These are phyloP conservation scores for Primulina eburnea DNA, from an alignment of 257 asterid genomes.

Conservation along the genomic window DNA sequence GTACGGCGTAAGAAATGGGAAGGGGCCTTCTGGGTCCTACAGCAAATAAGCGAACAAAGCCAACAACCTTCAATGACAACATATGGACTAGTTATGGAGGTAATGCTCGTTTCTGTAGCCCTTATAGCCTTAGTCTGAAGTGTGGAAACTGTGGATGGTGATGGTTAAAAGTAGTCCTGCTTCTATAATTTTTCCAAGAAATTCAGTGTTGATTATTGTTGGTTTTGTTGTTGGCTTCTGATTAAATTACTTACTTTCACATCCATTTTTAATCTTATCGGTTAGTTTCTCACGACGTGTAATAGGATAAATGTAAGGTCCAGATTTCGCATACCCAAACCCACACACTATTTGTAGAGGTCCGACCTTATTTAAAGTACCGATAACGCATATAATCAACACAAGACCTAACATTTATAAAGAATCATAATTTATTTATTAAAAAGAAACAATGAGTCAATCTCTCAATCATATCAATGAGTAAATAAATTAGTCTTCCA, in stretches of 20 bases:
- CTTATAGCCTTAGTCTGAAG: background rate
- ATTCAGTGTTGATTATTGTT: background rate
- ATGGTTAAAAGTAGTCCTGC: background rate
- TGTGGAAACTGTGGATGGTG: background rate
- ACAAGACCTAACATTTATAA: too few species aligned
- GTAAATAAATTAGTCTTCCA: too few species aligned
- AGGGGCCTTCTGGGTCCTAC: conserved; percentile 99
- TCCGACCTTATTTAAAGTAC: too few species aligned
- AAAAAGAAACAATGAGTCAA: too few species aligned
- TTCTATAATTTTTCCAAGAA: background rate
- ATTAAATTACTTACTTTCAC: background rate
- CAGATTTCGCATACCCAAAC: too few species aligned
- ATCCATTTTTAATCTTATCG: background rate
- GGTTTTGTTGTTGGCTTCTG: background rate
- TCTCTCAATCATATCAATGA: too few species aligned
- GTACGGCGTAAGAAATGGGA: conserved; percentile 81
- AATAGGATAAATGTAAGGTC: background rate
- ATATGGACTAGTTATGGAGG: conserved; percentile 97
- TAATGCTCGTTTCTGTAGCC: conserved; percentile 22
- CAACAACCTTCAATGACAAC: conserved; percentile 73
- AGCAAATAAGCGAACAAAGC: conserved; percentile 60
- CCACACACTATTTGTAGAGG: too few species aligned
- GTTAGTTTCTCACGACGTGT: background rate
- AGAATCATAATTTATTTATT: too few species aligned
- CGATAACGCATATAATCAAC: too few species aligned